Evolutionary conservation across 371 early-diverging fungal species (phyloP).

Genomic region (Blakeslea trispora): DNA sequence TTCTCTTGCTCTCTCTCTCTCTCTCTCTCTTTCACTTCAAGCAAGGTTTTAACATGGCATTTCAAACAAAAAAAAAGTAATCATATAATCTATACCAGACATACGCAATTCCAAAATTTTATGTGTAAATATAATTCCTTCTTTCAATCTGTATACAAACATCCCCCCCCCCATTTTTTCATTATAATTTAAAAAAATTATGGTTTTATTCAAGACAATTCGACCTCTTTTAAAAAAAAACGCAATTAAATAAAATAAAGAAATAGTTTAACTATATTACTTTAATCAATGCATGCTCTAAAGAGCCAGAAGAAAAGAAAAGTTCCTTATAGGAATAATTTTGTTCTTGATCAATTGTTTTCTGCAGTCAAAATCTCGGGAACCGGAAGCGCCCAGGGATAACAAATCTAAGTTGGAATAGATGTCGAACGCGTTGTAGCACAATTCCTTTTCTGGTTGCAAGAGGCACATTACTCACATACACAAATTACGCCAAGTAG

Average conservation of each 20-base stretch:
- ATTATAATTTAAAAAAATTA: background rate
- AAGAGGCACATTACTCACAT: background rate
- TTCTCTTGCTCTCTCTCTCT: background rate
- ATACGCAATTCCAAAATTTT: background rate
- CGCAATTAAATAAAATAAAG: background rate
- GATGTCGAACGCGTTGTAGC: constrained; percentile 8
- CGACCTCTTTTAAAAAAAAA: background rate
- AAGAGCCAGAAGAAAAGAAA: background rate
- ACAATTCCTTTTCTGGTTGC: background rate
- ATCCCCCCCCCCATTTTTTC: background rate
- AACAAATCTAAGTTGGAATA: constrained; percentile 4
- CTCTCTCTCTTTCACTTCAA: background rate
- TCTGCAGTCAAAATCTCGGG: constrained; percentile 7
- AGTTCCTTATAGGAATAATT: background rate
- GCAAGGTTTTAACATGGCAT: background rate
- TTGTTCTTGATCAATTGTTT: background rate
- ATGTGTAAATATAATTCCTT: background rate
- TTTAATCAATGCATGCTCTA: background rate
- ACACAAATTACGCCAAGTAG: background rate
- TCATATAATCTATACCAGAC: constrained; percentile 7
- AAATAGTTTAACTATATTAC: background rate
- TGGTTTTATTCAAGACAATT: no score
- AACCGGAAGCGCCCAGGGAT: constrained; percentile 15
- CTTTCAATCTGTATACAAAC: background rate
- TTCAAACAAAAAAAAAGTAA: background rate